Percentiles rank a stretch among this genome's conserved stretches.
Evolutionary conservation across 2,329 filamentous ascomycete genomes (phyloP).

Genomic region (Stemphylium lycopersici): DNA sequence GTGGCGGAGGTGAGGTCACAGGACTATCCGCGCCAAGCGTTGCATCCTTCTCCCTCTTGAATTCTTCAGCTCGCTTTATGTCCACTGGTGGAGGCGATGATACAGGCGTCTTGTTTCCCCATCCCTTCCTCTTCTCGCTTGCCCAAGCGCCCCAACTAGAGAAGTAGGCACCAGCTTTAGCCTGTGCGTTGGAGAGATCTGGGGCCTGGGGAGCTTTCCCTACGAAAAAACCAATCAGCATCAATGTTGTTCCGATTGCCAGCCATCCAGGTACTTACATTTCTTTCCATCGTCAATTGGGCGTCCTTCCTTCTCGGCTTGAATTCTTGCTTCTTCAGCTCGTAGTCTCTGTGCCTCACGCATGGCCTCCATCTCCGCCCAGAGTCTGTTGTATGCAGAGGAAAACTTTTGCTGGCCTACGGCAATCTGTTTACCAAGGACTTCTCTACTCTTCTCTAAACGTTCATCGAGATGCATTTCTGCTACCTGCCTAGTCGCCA

Average conservation of each 20-base stretch:
- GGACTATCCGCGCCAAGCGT: constrained; percentile 7
- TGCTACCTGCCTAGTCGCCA: constrained; percentile 71
- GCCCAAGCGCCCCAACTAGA: constrained; percentile 70
- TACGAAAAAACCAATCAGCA: constrained; percentile 6
- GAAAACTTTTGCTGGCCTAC: constrained; percentile 88
- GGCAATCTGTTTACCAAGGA: constrained; percentile 85
- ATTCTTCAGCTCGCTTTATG: constrained; percentile 36
- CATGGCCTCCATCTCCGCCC: constrained; percentile 85
- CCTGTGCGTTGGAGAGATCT: constrained; percentile 62
- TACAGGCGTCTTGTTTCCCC: constrained; percentile 34
- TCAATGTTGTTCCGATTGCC: neutral
- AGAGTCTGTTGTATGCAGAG: constrained; percentile 84
- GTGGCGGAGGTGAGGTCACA: neutral
- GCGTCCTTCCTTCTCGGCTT: constrained; percentile 39
- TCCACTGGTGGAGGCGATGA: constrained; percentile 34
- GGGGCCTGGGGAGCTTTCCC: constrained; percentile 46
- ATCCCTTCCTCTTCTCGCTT: constrained; percentile 70
- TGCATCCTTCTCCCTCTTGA: constrained; percentile 27
- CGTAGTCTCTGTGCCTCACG: constrained; percentile 73
- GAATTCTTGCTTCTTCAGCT: constrained; percentile 61
- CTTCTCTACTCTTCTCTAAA: constrained; percentile 81
- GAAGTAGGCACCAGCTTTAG: constrained; percentile 66
- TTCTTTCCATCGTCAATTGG: constrained; percentile 21
- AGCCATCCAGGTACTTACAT: constrained; percentile 21
- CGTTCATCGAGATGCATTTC: constrained; percentile 93